Evolutionary conservation across 2,329 filamentous ascomycete genomes (phyloP), one percentile per base, ranked within the genome.

Genomic region (Neoarthrinium moseri): DNA sequence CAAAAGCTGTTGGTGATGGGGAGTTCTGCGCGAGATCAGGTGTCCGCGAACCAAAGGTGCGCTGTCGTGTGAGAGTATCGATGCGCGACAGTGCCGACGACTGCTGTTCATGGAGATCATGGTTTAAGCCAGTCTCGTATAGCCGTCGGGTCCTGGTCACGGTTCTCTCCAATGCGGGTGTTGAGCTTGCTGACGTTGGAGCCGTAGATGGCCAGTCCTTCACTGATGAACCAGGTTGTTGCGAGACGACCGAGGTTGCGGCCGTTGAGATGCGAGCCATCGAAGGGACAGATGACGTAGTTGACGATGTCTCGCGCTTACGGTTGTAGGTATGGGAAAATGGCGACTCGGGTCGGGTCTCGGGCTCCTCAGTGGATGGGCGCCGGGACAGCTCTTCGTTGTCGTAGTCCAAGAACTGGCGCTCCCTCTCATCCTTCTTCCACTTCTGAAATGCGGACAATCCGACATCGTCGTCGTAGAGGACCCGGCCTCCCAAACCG

Each of bases 391-490:
- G 55, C n/a, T 68, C 65, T 18, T 61, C 62, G 12, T 62, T 57
- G 12, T 67, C 61, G 10, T 73, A 69, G 5, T 72, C 70, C 5
- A 64, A 56, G 2, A 67, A 63, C 43, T 68, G 69, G 50, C 71
- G 73, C 49, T 77, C 73, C 59, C 72, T 81, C 51, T 87, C 81
- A 20, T 75, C 69, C 49, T 77, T 75, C 46, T 84, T 78, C 70
- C 89, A 81, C 59, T 81, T 87, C 58, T 95, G 91, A 59, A 96
- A 96, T 7, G 88, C 78, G 2, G 91, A 95, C 64, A 86, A 71
- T 21, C 84, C 81, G 15, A 96, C 80, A 64, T 99, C 94, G 55
- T 94, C 85, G 21, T 95, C 91, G 60, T 96, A 97, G 2, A 96
- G 66, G 0, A 84, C 77, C 52, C 81, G 84, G 20, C 79, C 87